Percentiles rank a stretch among this genome's conserved stretches.
phyloP scores from a whole-genome alignment of 306 rosid species.

The Amphicarpaea edgeworthii region DNA sequence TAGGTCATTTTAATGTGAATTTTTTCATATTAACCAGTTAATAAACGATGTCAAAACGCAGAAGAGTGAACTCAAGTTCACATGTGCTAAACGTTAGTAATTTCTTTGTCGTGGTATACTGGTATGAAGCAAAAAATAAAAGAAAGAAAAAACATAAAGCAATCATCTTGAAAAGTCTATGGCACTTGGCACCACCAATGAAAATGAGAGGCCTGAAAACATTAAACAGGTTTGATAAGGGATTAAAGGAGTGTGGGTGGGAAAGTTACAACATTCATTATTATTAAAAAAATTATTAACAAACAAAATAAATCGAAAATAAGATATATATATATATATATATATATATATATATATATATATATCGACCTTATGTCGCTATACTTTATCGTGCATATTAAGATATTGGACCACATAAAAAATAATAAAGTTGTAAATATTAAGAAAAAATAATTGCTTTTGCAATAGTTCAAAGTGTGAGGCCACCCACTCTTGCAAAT shows the following conservation, averaged over 20 bases:
- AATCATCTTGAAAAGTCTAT: neutral
- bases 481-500: neutral
- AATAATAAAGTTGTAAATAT: too few species aligned
- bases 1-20: neutral
- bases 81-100: neutral
- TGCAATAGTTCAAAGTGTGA: neutral
- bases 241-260: neutral
- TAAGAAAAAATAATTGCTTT: neutral
- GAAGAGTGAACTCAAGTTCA: neutral
- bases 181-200: constrained; percentile 9
- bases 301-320: neutral
- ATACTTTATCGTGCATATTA: neutral
- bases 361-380: neutral
- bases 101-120: neutral
- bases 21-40: neutral
- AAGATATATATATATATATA: too few species aligned
- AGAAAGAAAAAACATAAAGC: neutral
- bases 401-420: too few species aligned
- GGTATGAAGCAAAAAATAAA: neutral
- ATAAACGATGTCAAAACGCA: neutral
- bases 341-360: too few species aligned
- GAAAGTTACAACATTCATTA: neutral
- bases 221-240: neutral
- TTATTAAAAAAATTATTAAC: neutral
- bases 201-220: constrained; percentile 30